These are phyloP conservation scores for Botrytis galanthina DNA, from an alignment of 2,329 filamentous ascomycete genomes.

Conservation along the genomic window DNA sequence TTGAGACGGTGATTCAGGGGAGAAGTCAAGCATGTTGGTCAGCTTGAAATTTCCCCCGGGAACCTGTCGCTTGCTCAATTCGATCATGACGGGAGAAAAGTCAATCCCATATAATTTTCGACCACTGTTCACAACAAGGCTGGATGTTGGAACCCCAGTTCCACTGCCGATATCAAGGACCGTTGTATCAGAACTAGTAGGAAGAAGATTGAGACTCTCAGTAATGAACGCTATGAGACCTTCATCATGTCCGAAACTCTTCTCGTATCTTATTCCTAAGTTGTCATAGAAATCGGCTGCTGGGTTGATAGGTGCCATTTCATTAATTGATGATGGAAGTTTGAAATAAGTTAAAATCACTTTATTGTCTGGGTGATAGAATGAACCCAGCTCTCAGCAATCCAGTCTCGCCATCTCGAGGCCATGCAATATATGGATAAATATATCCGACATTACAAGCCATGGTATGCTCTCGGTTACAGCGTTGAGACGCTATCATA, in stretches of 20 bases:
- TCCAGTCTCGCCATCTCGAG: neutral
- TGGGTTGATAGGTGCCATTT: constrained; percentile 2
- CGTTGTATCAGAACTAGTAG: neutral
- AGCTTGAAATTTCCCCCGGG: constrained; percentile 23
- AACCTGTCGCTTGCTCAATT: constrained; percentile 21
- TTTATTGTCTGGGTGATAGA: neutral
- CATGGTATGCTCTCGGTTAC: neutral
- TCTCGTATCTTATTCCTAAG: constrained; percentile 6
- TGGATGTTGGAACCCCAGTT: constrained; percentile 36
- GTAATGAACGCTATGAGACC: constrained; percentile 12
- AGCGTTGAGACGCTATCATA: neutral
- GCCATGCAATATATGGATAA: neutral
- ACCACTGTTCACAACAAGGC: constrained; percentile 27
- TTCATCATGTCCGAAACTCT: constrained; percentile 11
- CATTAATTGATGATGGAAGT: neutral
- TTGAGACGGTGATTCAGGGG: neutral
- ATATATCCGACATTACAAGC: neutral
- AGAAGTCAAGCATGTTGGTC: constrained; percentile 26
- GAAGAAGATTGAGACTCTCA: neutral
- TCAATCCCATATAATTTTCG: constrained; percentile 27
- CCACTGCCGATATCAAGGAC: constrained; percentile 40
- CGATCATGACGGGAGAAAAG: constrained; percentile 38
- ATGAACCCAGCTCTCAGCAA: neutral
- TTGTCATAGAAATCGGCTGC: constrained; percentile 15
- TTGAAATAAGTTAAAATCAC: neutral